These are phyloP conservation scores for Klebsormidium nitens DNA, from an alignment of 139 green algal species.

Conservation along the genomic window DNA sequence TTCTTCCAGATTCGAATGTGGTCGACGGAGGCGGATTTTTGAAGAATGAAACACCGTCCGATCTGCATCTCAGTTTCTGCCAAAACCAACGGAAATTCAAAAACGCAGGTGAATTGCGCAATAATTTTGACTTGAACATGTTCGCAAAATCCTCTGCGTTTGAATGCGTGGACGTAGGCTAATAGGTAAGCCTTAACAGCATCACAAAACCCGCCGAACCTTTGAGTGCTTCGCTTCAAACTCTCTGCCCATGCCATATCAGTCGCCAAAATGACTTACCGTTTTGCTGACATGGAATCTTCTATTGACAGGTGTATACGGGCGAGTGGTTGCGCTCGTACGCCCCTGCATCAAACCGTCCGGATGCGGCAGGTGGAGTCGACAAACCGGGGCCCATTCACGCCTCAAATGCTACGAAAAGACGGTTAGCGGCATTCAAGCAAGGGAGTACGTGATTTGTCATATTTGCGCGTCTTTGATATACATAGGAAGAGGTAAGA, in stretches of 20 bases:
- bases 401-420: constrained; percentile 75
- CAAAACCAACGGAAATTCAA: no score
- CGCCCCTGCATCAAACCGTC: constrained; percentile 36
- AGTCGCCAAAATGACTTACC: not conserved
- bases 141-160: not conserved
- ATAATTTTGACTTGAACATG: not conserved
- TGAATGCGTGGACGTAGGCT: not conserved
- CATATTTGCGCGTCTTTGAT: no score
- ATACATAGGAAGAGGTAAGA: no score
- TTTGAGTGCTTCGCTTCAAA: not conserved
- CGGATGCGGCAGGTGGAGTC: constrained; percentile 22
- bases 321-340: constrained; percentile 89
- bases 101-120: no score
- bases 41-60: no score
- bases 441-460: no score
- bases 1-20: no score
- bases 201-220: not conserved
- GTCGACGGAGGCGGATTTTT: no score
- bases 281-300: not conserved
- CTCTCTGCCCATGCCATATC: not conserved
- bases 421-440: constrained; percentile 26
- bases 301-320: constrained; percentile 36
- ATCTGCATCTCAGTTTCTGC: no score
- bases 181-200: not conserved
- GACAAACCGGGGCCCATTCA: constrained; percentile 55